phyloP scores from a whole-genome alignment of 2,329 filamentous ascomycete species.

The Allantophomopsis lycopodina region DNA sequence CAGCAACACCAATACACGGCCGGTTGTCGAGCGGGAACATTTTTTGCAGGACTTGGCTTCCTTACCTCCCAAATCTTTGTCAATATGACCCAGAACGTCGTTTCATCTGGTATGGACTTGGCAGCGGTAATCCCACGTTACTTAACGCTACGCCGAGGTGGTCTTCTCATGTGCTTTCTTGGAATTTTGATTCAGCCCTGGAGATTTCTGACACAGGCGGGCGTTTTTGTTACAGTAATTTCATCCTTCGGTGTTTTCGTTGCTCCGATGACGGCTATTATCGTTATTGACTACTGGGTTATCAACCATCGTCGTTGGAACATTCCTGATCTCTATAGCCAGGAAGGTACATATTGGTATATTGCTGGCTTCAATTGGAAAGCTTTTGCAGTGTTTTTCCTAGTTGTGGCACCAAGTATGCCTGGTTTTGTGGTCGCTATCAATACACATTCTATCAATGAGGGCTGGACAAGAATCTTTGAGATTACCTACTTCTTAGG shows the following conservation, averaged over 20 bases:
- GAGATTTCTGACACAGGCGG: not conserved
- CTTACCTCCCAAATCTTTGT: conserved; percentile 30
- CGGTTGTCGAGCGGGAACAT: conserved; percentile 27
- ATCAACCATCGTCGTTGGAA: not conserved
- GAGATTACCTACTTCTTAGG: too few species aligned
- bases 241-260: not conserved
- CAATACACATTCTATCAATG: too few species aligned
- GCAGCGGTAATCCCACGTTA: conserved; percentile 28
- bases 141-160: conserved; percentile 32
- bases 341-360: not conserved
- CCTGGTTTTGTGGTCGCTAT: too few species aligned
- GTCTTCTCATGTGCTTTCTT: conserved; percentile 21
- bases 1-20: conserved; percentile 24
- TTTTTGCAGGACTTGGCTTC: conserved; percentile 30
- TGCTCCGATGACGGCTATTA: not conserved
- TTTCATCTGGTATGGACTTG: conserved; percentile 37
- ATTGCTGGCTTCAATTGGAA: not conserved
- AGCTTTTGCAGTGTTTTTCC: not conserved
- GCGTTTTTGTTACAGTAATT: not conserved
- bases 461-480: too few species aligned
- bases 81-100: conserved; percentile 30
- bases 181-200: not conserved
- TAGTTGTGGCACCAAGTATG: too few species aligned
- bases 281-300: not conserved
- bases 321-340: not conserved